Base-by-base conservation (phyloP, 148 eudicot species). In the Pharnaceum exiguum region DNA sequence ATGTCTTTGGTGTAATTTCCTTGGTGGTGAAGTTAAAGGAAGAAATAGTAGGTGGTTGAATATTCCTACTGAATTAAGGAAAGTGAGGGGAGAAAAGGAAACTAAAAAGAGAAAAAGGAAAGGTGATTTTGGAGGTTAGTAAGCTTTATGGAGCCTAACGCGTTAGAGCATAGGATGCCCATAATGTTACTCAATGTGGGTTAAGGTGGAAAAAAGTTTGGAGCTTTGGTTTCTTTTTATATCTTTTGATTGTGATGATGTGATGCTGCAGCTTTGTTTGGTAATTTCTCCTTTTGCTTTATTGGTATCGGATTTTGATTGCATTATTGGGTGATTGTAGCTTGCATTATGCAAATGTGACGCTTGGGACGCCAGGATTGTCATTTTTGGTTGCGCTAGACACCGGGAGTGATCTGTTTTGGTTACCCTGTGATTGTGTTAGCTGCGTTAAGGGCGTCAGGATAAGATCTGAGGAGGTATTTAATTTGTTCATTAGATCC, bases 341-440 rank as follows among this genome's bases (percentile, higher is more conserved):
- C 71, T 81, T 91, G 75, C 83, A 87, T 63, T 91, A 87, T 57
- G 84, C 94, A 51, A 76, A 80, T 68, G 94, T 91, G 58, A 71
- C 93, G 23, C 71, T 91, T 29, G 97, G 97, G 12, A 80, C 85
- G 3, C 97, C 97, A 0, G 70, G 81, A 36, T 32, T 71, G 66
- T 62, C 70, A 35, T 91, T 78, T 71, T 62, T 87, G 46, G 97
- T 91, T 64, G 96, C 96, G 23, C 86, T 91, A 18, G 97, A 91
- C 72, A 91, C 97, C 0, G 97, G 97, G 43, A 91, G 97, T 48
- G 81, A 87, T 68, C 73, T 87, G 44, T 91, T 87, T 53, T 91
- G 97, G 97, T 55, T 91, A 45, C 97, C 97, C 21, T 91, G 97
- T 44, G 96, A 91, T 65, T 91, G 97, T 46, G 54, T 22, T 8